Percentiles rank a stretch among this genome's conserved stretches.
These are phyloP conservation scores for Protomyces arabidopsidicola DNA, from an alignment of 1,139 yeast genomes.

Conservation along the genomic window DNA sequence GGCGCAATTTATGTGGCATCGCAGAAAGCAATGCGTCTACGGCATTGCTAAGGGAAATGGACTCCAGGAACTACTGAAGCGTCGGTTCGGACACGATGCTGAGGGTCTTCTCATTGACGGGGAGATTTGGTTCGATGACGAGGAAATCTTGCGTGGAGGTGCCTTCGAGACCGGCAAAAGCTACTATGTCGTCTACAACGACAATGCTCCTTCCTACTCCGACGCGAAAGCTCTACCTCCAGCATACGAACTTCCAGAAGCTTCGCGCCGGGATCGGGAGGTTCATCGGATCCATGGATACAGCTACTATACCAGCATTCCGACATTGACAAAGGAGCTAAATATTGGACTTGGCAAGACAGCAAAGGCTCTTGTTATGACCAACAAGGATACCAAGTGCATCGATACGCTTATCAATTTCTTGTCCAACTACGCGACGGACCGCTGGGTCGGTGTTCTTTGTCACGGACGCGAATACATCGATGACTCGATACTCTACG, in stretches of 20 bases:
- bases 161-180: background rate
- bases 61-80: slow-evolving; percentile 11
- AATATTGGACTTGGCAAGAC: slow-evolving; percentile 2
- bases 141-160: slow-evolving; percentile 8
- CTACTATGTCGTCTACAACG: slow-evolving; percentile 17
- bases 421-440: background rate
- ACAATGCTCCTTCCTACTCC: slow-evolving; percentile 4
- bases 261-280: background rate
- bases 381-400: background rate
- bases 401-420: slow-evolving; percentile 8
- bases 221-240: slow-evolving; percentile 2
- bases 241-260: background rate
- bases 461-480: background rate
- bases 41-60: background rate
- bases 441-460: slow-evolving; percentile 8
- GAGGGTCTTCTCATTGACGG: slow-evolving; percentile 12
- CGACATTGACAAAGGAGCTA: background rate
- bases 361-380: background rate
- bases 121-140: slow-evolving; percentile 4
- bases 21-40: background rate
- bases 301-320: slow-evolving; percentile 10
- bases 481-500: slow-evolving; percentile 6
- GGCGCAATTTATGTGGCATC: slow-evolving; percentile 12
- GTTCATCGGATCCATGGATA: background rate
- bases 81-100: slow-evolving; percentile 19